phyloP scores from a whole-genome alignment of 768 basidiomycete species.

The Chiua virens region DNA sequence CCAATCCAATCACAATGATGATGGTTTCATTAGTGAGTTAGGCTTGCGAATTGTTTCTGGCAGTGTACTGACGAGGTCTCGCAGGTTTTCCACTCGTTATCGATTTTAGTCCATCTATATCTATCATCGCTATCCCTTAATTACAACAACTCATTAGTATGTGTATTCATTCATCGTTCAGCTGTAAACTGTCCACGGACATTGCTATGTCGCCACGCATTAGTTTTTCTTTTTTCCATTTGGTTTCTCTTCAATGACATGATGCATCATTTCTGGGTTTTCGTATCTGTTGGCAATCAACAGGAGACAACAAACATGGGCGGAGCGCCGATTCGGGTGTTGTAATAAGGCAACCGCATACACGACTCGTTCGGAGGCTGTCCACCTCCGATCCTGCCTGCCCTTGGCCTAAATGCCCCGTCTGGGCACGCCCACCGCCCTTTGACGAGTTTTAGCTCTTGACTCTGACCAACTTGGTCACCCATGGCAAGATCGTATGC shows the following conservation, averaged over 20 bases:
- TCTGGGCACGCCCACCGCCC: constrained; percentile 17
- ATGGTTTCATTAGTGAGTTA: constrained; percentile 23
- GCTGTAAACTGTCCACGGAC: constrained; percentile 25
- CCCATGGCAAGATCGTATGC: constrained; percentile 53
- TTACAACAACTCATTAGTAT: constrained; percentile 29
- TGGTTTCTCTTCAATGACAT: constrained; percentile 17
- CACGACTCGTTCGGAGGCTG: constrained; percentile 19
- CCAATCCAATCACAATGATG: constrained; percentile 26
- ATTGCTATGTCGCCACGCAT: constrained; percentile 30
- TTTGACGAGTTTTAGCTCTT: constrained; percentile 17
- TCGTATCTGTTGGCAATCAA: neutral
- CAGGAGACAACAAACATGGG: neutral
- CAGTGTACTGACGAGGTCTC: constrained; percentile 10
- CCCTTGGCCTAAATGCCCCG: constrained; percentile 29
- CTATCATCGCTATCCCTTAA: constrained; percentile 25
- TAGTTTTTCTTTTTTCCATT: neutral
- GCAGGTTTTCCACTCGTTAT: constrained; percentile 21
- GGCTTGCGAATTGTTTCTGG: neutral
- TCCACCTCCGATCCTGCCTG: constrained; percentile 10
- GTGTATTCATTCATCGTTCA: constrained; percentile 28
- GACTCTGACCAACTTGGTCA: constrained; percentile 13
- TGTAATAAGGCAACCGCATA: neutral
- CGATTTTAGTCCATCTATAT: constrained; percentile 23
- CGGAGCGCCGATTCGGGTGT: constrained; percentile 5
- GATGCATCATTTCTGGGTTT: constrained; percentile 13